These are phyloP conservation scores for Cicer arietinum DNA, from an alignment of 306 rosid genomes.

Conservation along the genomic window DNA sequence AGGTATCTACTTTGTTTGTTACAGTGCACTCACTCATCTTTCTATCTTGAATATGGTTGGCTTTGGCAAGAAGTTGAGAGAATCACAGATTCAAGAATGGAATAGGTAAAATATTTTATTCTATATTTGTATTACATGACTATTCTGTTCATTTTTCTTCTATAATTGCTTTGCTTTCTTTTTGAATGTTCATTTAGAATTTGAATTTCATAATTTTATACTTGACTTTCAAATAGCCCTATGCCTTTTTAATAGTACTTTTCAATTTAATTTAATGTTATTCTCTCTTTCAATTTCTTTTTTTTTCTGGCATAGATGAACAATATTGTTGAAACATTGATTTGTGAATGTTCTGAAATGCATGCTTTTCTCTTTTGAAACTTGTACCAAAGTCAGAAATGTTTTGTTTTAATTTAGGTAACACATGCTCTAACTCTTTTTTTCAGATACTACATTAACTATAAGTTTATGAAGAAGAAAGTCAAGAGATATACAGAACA, in stretches of 20 bases:
- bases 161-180: neutral
- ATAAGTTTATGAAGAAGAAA: constrained; percentile 86
- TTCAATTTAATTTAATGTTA: too few species aligned
- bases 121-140: too few species aligned
- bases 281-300: neutral
- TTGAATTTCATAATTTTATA: too few species aligned
- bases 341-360: neutral
- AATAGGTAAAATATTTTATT: constrained; percentile 58
- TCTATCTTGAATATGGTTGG: constrained; percentile 67
- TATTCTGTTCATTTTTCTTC: neutral
- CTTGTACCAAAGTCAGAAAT: constrained; percentile 2
- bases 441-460: constrained; percentile 76
- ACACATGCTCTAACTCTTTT: constrained; percentile 4
- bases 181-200: neutral
- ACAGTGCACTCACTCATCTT: constrained; percentile 30
- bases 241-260: neutral
- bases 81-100: constrained; percentile 87
- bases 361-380: constrained; percentile 6
- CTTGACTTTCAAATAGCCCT: neutral
- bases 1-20: constrained; percentile 2
- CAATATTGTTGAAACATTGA: neutral
- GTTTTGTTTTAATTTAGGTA: constrained; percentile 5
- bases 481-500: constrained; percentile 69
- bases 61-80: constrained; percentile 89
- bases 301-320: neutral